A percentile compares a stretch with the other conserved stretches of the same genome.
Conservation (phyloP, 2,329 filamentous ascomycete genomes). For the Phyllachora maydis region DNA sequence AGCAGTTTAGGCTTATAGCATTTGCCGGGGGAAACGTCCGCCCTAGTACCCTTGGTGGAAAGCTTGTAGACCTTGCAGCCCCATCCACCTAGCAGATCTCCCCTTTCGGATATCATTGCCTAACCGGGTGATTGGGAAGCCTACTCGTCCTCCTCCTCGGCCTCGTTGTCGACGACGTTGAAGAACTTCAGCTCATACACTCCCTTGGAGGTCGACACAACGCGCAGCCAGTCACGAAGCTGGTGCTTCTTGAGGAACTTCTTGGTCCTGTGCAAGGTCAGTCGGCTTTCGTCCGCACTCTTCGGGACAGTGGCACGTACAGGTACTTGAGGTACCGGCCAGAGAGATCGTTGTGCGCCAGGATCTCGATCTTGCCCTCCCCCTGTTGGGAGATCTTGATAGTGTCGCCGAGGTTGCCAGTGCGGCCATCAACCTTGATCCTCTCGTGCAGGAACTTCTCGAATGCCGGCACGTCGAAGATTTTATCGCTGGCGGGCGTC, state of each 20-base stretch:
- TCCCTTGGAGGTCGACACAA: slow-evolving; percentile 93
- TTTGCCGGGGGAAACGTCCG: too few relatives aligned
- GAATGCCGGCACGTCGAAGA: slow-evolving; percentile 97
- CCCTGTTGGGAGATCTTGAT: slow-evolving; percentile 78
- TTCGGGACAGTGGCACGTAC: slow-evolving; percentile 29
- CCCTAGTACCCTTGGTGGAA: too few relatives aligned
- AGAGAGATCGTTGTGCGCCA: slow-evolving; percentile 93
- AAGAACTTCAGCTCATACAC: slow-evolving; percentile 99
- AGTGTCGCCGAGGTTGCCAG: slow-evolving; percentile 90
- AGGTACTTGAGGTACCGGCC: slow-evolving; percentile 99
- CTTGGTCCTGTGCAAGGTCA: slow-evolving; percentile 53
- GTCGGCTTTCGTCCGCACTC: not conserved
- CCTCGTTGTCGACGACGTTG: slow-evolving; percentile 98
- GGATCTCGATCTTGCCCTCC: slow-evolving; percentile 96
- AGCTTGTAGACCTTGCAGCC: too few relatives aligned
- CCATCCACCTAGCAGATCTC: too few relatives aligned
- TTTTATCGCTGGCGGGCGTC: slow-evolving; percentile 97
- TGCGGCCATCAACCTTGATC: slow-evolving; percentile 98
- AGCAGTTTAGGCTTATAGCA: too few relatives aligned
- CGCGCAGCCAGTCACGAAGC: slow-evolving; percentile 98
- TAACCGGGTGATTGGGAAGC: too few relatives aligned
- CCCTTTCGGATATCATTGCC: too few relatives aligned
- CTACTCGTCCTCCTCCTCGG: slow-evolving; percentile 97
- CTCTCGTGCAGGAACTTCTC: slow-evolving; percentile 99
- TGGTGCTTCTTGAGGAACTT: slow-evolving; percentile 99